These are phyloP conservation scores for Arabidopsis arenosa DNA, from an alignment of 345 rosid species.

Conservation along the genomic window DNA sequence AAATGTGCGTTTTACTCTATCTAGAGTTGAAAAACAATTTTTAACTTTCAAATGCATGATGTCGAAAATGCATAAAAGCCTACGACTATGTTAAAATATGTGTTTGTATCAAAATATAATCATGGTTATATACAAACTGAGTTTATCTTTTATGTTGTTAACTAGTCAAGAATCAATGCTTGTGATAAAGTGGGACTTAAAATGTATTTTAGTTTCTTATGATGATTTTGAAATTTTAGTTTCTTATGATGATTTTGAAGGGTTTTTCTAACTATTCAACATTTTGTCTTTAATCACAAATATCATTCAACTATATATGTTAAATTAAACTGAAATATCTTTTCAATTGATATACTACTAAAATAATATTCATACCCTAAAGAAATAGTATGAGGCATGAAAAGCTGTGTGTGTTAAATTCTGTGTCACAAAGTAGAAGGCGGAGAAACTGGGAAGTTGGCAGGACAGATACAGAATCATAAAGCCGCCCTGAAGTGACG, in stretches of 20 bases:
- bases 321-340: not conserved
- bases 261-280: too few relatives aligned
- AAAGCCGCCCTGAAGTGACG: constrained; percentile 48
- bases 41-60: not conserved
- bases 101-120: not conserved
- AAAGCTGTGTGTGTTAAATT: constrained; percentile 39
- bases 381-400: constrained; percentile 17
- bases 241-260: too few relatives aligned
- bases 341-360: not conserved
- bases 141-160: not conserved
- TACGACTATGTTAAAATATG: not conserved
- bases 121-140: too few relatives aligned
- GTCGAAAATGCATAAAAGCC: not conserved
- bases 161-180: not conserved
- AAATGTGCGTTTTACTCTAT: not conserved
- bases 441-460: constrained; percentile 44
- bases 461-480: constrained; percentile 36
- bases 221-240: too few relatives aligned
- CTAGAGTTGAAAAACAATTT: not conserved
- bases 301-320: too few relatives aligned
- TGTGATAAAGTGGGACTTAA: not conserved
- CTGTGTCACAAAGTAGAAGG: constrained; percentile 41
- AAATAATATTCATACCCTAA: not conserved
- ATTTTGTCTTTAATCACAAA: too few relatives aligned
- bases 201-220: not conserved